These are phyloP conservation scores for Scheffersomyces segobiensis DNA, from an alignment of 1,139 yeast species.

Conservation along the genomic window DNA sequence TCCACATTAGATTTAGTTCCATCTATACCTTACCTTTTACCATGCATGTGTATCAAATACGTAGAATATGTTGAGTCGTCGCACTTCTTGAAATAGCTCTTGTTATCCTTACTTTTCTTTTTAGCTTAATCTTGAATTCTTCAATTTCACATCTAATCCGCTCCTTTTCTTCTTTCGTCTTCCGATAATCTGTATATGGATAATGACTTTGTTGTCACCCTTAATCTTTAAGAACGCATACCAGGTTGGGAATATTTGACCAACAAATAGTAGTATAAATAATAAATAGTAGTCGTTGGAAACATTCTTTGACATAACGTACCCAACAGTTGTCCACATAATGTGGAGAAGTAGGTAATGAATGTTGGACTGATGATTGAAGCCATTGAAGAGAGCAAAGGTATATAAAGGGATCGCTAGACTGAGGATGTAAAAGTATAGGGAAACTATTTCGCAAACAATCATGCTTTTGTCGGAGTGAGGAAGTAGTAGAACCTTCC, in stretches of 20 bases:
- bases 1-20: neutral
- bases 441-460: neutral
- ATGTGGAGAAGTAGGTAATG: neutral
- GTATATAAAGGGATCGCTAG: neutral
- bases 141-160: neutral
- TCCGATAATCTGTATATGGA: neutral
- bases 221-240: neutral
- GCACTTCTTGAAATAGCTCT: neutral
- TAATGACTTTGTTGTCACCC: neutral
- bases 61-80: neutral
- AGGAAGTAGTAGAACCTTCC: neutral
- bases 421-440: neutral
- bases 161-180: neutral
- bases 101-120: neutral
- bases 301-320: neutral
- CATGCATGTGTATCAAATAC: neutral
- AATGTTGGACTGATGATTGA: neutral
- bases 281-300: neutral
- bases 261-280: neutral
- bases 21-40: neutral
- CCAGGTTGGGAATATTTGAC: neutral
- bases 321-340: neutral
- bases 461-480: neutral
- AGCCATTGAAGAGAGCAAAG: neutral
- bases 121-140: neutral